Percentiles rank a stretch among this genome's conserved stretches.
Conservation (phyloP, 148 eudicot genomes). For the Heliamphora exappendiculata region DNA sequence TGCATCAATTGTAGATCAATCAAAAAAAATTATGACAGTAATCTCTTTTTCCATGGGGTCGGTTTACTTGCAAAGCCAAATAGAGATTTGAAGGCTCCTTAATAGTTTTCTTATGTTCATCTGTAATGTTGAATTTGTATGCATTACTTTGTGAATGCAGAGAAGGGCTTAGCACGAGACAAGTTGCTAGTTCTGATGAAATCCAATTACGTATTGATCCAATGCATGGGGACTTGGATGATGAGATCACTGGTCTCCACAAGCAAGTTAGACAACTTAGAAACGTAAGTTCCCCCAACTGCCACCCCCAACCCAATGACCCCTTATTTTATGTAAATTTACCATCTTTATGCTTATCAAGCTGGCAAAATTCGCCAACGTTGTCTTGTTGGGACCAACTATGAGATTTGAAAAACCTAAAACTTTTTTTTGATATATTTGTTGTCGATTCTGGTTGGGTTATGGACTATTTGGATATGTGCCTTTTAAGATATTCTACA, state of each 20-base stretch:
- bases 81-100: background rate
- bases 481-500: background rate
- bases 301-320: background rate
- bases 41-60: too few relatives aligned
- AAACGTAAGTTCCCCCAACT: constrained; percentile 37
- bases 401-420: background rate
- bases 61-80: too few relatives aligned
- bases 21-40: too few relatives aligned
- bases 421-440: background rate
- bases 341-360: background rate
- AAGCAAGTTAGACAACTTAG: constrained; percentile 68
- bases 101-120: background rate
- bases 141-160: constrained; percentile 23
- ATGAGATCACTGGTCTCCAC: constrained; percentile 66
- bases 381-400: background rate
- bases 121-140: background rate
- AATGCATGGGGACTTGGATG: constrained; percentile 73
- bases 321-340: background rate
- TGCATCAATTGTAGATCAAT: too few relatives aligned
- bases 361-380: background rate
- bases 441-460: background rate
- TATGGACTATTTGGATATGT: background rate
- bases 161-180: constrained; percentile 80
- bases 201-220: constrained; percentile 82
- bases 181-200: constrained; percentile 53